Conservation (phyloP, 805 yeast genomes). For the Peterozyma toletana region DNA sequence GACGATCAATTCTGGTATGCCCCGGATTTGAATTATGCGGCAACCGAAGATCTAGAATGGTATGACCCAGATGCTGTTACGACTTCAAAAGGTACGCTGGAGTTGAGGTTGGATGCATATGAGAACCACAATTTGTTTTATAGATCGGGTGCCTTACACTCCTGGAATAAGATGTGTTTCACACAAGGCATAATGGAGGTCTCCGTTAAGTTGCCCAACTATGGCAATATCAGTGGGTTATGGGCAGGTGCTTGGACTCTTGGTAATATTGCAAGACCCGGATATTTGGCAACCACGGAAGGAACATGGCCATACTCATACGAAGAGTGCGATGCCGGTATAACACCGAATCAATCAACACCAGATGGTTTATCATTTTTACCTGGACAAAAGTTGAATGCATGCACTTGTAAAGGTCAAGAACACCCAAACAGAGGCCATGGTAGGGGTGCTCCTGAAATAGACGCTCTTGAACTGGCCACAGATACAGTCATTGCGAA, state of each 20-base stretch:
- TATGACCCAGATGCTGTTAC: constrained; percentile 86
- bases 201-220: constrained; percentile 72
- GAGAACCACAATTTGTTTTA: constrained; percentile 72
- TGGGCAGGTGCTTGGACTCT: constrained; percentile 98
- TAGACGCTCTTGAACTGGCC: constrained; percentile 87
- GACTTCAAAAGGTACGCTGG: constrained; percentile 67
- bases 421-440: constrained; percentile 83
- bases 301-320: constrained; percentile 96
- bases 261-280: constrained; percentile 92
- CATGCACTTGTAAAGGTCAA: constrained; percentile 76
- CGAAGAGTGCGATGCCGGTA: constrained; percentile 86
- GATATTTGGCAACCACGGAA: constrained; percentile 78
- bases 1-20: constrained; percentile 92
- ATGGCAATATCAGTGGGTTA: constrained; percentile 70
- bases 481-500: constrained; percentile 39
- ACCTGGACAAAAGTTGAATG: constrained; percentile 74
- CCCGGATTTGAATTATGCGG: constrained; percentile 75
- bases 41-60: constrained; percentile 91
- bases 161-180: constrained; percentile 89
- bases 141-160: constrained; percentile 87
- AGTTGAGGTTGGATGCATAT: constrained; percentile 72
- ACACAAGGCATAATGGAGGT: constrained; percentile 78
- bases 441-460: constrained; percentile 96
- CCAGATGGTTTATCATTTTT: constrained; percentile 82
- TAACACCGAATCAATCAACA: constrained; percentile 88